Base-by-base conservation (phyloP, 768 basidiomycete species). In the Nidularia pulvinata region DNA sequence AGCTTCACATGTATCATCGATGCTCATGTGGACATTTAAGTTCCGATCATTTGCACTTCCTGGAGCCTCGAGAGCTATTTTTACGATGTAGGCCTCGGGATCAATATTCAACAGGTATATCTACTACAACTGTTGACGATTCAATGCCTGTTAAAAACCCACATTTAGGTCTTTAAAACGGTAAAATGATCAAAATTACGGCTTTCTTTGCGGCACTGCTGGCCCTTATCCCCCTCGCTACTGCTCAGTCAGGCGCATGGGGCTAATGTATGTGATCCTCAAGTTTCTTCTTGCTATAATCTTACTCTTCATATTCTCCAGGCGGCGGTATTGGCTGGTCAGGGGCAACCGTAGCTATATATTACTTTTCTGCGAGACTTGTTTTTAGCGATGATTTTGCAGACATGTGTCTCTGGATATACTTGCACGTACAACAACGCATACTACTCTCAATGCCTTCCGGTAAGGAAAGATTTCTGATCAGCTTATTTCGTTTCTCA, bases 371-470 rank as follows among this genome's bases (percentile, higher is more conserved):
- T 37, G 25, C 19, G 9, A 9, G 36, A 30, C 7, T 10, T 44
- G 39, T 4, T 11, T 4, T 42, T 11, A 11, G 5, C 16, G 16
- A 43, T 39, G 51, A 39, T n/a, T 7, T 14, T 22, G 16, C 44
- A 69, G 76, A 63, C 76, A 7, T 80, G 78, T 51, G 65, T 72
- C 30, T n/a, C 72, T 4, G 76, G 77, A 4, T 69, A 66, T 30
- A 64, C 64, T 7, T 79, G 78, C 58, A 67, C 62, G 7, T 63
- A 59, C 43, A 59, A 58, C 19, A 79, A 76, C 59, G 39, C 69
- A 6, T 79, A 68, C 52, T 80, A 77, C 57, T 76, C 70, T 11
- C 78, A 80, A 57, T 80, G 78, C 57, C 63, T 80, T 22, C 76
- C 60, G 13, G 66, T 61, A 19, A 46, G 59, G 60, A 45, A 4